Percentiles rank a stretch among this genome's conserved stretches.
These are phyloP conservation scores for Russula brevipes DNA, from an alignment of 768 basidiomycete species.

Conservation along the genomic window DNA sequence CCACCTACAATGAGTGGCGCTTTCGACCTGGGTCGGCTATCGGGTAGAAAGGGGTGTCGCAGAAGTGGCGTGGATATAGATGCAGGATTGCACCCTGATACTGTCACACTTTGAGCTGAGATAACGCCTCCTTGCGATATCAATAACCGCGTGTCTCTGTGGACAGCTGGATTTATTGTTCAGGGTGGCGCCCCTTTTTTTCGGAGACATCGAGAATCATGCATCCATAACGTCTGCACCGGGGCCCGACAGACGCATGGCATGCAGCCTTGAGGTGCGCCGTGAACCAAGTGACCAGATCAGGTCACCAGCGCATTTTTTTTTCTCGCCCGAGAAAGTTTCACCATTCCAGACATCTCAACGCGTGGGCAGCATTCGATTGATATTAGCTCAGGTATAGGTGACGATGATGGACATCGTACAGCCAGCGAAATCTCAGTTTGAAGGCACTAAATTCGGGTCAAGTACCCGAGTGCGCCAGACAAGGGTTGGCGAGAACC, in stretches of 20 bases:
- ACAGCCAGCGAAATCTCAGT: neutral
- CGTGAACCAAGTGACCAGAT: neutral
- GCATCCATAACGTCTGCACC: neutral
- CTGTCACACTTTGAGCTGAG: neutral
- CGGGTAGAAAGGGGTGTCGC: neutral
- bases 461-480: neutral
- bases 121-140: neutral
- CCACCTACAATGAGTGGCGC: neutral
- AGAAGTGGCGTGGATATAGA: neutral
- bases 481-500: neutral
- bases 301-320: neutral
- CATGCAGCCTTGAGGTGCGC: neutral
- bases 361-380: neutral
- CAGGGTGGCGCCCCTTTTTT: neutral
- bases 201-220: neutral
- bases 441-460: neutral
- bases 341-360: neutral
- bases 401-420: neutral
- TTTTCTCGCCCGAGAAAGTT: neutral
- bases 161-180: neutral
- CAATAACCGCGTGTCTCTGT: constrained; percentile 1
- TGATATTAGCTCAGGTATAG: neutral
- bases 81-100: neutral
- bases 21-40: neutral
- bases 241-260: no score